Base-by-base conservation (phyloP, 257 asterid species). In the Osmanthus fragrans region DNA sequence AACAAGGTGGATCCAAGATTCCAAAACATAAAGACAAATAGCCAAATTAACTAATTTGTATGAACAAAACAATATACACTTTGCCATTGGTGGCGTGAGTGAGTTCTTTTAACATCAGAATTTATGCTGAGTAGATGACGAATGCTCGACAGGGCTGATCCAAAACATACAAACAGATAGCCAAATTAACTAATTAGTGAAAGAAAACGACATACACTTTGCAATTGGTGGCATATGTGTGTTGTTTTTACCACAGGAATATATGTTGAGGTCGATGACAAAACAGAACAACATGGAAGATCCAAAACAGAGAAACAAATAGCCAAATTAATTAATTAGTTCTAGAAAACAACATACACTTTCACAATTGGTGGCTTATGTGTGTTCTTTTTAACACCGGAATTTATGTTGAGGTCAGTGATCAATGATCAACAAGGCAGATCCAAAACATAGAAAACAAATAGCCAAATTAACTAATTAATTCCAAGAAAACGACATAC, bases 351-450 rank as follows among this genome's bases (percentile, higher is more conserved):
- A 23, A 77, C 96, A 79, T 92, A 90, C 97, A 82, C 66, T 88
- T 27, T 90, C 13, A 92, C 80, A 94, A 79, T 72, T 94, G 98
- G 71, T 94, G 96, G 73, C 90, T 84, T 96, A 92, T 90, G 75
- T 15, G 21, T 16, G 51, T 3, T 45, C 51, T 13, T 12, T 45
- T 45, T 45, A 45, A 39, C 13, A 39, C 45, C 12, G 3, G 63
- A 6, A 39, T 39, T 39, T 11, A 39, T 39, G 45, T 39, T 37
- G 42, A 37, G 42, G 45, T 39, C 0, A 3, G 15, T 47, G 58
- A 18, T 4, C 7, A 18, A 47, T 39, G 4, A 7, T 5, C 10
- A 0, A 54, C 9, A 18, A 7, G 13, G 8, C 65, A 56, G 25
- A 56, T 56, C 65, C 23, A 56, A 8, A 56, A 51, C n/a, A 51